Base-by-base conservation (phyloP, 169 alveolate genomes). In the Cryptosporidium felis region DNA sequence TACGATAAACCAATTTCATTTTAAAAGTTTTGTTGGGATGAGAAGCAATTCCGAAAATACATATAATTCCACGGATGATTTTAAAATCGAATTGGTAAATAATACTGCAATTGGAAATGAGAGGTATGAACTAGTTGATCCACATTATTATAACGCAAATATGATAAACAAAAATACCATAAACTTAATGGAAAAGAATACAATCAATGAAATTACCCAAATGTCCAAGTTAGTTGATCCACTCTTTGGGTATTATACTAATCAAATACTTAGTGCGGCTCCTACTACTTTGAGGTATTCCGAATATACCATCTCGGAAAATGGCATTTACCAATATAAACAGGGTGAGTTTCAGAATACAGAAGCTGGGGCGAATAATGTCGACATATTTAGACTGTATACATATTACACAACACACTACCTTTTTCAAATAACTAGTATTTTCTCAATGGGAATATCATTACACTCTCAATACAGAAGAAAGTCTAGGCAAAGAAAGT, bases 401-500 rank as follows among this genome's bases (percentile, higher is more conserved):
- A 53, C 67, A 21, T 36, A 74, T 44, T 74, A 74, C 16, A 18
- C 56, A 4, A 34, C 74, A 23, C 85, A 49, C 41, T 74, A 53
- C 41, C 41, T 40, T 21, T 51, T 51, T 49, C 67, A 53, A 18
- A 36, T 56, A 28, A 36, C 66, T 5, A 21, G 58, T 14, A 51
- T 74, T 21, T 26, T 56, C 23, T 28, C 85, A 0, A 32, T 74
- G 46, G 67, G 85, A 16, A 51, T 74, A 14, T 49, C 74, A 51
- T 10, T 74, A 21, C 85, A 26, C 14, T 32, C 66, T 74, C 66
- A 38, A 36, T 56, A 74, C 40, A 74, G 45, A 23, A 44, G 40
- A 18, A 74, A 74, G 42, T 38, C 74, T 5, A 74, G 6, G 38
- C 60, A 74, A 38, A 74, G 85, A 34, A 74, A 74, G 26, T 45